Evolutionary conservation across 768 basidiomycete species (phyloP).

Genomic region (Xerocomellus amylosporus): DNA sequence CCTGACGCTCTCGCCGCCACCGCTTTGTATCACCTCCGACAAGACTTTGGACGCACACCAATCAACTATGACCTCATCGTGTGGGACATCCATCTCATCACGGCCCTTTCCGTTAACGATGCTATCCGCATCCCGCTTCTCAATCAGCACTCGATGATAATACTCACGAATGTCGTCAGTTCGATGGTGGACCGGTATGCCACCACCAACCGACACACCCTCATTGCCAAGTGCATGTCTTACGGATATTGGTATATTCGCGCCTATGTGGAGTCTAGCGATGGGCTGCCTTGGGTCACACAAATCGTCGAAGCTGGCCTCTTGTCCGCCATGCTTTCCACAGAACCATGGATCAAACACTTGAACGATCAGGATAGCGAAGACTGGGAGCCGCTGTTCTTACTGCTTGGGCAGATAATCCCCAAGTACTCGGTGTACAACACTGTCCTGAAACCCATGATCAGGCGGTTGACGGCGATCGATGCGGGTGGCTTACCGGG

Average conservation of each 20-base stretch:
- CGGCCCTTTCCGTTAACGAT: constrained; percentile 24
- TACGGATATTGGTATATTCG: constrained; percentile 33
- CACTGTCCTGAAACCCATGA: constrained; percentile 17
- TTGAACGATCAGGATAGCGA: constrained; percentile 18
- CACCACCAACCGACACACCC: background rate
- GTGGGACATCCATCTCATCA: constrained; percentile 32
- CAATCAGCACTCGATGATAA: constrained; percentile 19
- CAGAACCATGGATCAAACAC: constrained; percentile 27
- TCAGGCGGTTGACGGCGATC: constrained; percentile 14
- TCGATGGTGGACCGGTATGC: constrained; percentile 12
- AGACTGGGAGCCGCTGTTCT: constrained; percentile 29
- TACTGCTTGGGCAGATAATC: constrained; percentile 23
- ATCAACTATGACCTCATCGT: constrained; percentile 27
- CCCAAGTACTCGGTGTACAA: constrained; percentile 29
- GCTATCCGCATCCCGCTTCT: constrained; percentile 24
- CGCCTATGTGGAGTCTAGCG: constrained; percentile 23
- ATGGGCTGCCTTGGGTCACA: constrained; percentile 26
- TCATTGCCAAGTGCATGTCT: constrained; percentile 27
- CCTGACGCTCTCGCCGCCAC: constrained; percentile 18
- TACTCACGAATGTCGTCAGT: constrained; percentile 17
- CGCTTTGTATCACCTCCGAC: constrained; percentile 25
- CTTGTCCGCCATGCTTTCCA: constrained; percentile 24
- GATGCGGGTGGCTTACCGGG: constrained; percentile 9
- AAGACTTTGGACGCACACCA: constrained; percentile 19
- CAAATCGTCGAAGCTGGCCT: constrained; percentile 26